Conservation (phyloP, 202 grass and related monocot species). For the Setaria italica region DNA sequence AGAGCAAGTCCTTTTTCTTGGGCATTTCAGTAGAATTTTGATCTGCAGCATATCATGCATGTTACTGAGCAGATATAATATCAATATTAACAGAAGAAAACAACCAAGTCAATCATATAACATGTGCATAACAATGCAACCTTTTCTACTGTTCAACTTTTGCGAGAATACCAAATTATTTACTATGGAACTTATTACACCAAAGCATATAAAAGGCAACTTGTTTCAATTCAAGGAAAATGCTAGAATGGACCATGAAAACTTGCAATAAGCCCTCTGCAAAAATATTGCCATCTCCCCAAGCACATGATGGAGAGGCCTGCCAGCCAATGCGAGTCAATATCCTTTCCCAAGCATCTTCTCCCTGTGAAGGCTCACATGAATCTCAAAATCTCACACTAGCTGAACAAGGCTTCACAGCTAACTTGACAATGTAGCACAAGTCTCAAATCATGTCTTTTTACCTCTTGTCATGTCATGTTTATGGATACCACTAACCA, state of each 20-base stretch:
- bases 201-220: not conserved
- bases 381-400: not conserved
- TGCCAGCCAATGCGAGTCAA: not conserved
- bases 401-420: not conserved
- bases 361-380: not conserved
- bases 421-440: not conserved
- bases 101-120: not conserved
- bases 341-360: not conserved
- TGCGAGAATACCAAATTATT: not conserved
- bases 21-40: not conserved
- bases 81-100: not conserved
- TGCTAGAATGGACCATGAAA: not conserved
- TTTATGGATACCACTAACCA: not conserved
- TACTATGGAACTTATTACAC: not conserved
- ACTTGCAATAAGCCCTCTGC: not conserved
- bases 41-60: slow-evolving; percentile 20
- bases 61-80: not conserved
- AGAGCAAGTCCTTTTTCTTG: not conserved
- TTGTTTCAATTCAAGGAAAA: slow-evolving; percentile 11
- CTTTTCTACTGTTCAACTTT: too few species aligned
- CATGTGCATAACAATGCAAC: not conserved
- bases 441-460: not conserved
- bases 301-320: not conserved
- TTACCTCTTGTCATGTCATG: not conserved
- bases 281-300: not conserved